phyloP scores from a whole-genome alignment of 345 rosid genomes.

The Eucalyptus victrix region DNA sequence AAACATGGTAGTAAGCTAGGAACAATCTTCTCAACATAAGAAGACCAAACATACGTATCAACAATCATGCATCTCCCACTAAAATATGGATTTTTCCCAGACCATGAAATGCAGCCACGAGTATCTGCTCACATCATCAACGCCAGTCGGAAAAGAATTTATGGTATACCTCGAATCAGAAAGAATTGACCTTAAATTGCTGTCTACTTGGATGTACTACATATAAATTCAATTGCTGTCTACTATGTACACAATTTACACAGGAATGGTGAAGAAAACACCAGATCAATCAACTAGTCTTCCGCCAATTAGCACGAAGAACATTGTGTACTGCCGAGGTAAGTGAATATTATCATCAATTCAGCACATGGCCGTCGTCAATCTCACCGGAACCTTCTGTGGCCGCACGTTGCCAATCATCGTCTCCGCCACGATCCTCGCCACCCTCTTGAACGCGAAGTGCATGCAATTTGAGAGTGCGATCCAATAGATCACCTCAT shows the following conservation, averaged over 20 bases:
- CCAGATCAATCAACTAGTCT: not conserved
- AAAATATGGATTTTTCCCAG: not conserved
- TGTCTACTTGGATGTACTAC: not conserved
- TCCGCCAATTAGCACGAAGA: not conserved
- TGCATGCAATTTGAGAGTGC: conserved; percentile 70
- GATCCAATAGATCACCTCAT: conserved; percentile 87
- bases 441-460: conserved; percentile 60
- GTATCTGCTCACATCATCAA: not conserved
- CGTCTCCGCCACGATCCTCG: conserved; percentile 18
- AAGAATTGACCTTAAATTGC: not conserved
- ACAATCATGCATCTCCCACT: not conserved
- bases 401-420: not conserved
- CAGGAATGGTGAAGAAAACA: not conserved
- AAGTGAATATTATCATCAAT: not conserved
- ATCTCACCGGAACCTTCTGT: conserved; percentile 37
- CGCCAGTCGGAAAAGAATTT: not conserved
- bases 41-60: not conserved
- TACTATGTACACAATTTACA: not conserved
- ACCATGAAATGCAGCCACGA: not conserved
- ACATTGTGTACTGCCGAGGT: not conserved
- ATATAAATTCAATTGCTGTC: not conserved
- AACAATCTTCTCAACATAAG: not conserved
- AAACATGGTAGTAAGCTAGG: not conserved
- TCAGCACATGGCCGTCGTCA: conserved; percentile 28
- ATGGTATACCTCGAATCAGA: not conserved